Evolutionary conservation across 1,139 yeast genomes (phyloP), one percentile per base, ranked within the genome.

Genomic region (Candida neerlandica): DNA sequence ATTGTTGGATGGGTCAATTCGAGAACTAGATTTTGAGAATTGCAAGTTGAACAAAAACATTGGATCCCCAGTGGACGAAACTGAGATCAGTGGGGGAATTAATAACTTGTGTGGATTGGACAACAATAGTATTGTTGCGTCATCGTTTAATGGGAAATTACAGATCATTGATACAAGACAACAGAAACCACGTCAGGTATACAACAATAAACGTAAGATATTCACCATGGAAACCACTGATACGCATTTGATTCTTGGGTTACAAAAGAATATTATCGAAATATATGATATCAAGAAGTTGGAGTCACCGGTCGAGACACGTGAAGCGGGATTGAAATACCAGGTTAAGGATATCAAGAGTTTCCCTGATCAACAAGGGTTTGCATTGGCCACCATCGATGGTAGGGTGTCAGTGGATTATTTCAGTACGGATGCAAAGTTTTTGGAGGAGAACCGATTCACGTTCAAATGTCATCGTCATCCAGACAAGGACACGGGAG

Each of bases 321-420:
- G 90, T 41, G 90, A 87, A 52, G 80, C 88, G 45, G 92, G 96
- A 0, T 75, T 90, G 49, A 83, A 85, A 58, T 84, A 82, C 60
- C 95, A 89, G 63, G 83, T 89, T 2, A 73, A 85, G 44, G 82
- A 82, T 37, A 60, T 90, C 26, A 75, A 76, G 53, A 73, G 86
- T 46, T 76, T 84, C 55, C 89, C 90, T 0, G 62, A 69, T 46
- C 68, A 68, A 19, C 69, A 72, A 39, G 96, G 96, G 0, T 90
- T 84, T 63, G 91, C 89, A 0, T 79, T 86, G 38, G 77, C 92
- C n/a, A 86, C 96, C 2, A 78, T 90, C 12, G 97, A 91, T 58
- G 97, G 97, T 0, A 73, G 96, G 43, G 94, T 89, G 0, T 86
- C 96, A 0, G 80, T 92, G 37, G 96, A 90, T 56, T 86, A 80